A percentile compares a stretch with the other conserved stretches of the same genome.
These are phyloP conservation scores for Canna indica DNA, from an alignment of 176 grass and related monocot genomes.

Conservation along the genomic window DNA sequence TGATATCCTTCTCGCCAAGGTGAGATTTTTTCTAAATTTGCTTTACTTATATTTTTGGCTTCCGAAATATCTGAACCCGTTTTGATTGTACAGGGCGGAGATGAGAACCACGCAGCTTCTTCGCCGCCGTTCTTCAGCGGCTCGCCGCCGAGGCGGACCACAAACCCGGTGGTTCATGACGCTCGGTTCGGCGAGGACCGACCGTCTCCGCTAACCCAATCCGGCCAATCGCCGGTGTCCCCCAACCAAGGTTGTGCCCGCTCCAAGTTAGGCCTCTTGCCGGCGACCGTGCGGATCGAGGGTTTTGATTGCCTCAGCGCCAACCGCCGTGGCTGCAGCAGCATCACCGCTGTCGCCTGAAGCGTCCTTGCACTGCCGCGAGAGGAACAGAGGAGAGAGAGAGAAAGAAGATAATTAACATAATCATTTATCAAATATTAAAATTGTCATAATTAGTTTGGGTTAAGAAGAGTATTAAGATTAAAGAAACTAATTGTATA, in stretches of 20 bases:
- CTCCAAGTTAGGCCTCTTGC: slow-evolving; percentile 44
- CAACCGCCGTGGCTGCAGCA: slow-evolving; percentile 44
- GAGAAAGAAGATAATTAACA: not conserved
- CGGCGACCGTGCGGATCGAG: slow-evolving; percentile 68
- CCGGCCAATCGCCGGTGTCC: slow-evolving; percentile 17
- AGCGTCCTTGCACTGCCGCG: not conserved
- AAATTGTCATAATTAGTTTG: too few species aligned
- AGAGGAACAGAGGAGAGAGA: not conserved
- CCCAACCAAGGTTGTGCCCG: slow-evolving; percentile 36
- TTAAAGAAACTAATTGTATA: too few species aligned
- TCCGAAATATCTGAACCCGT: not conserved
- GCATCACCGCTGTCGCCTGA: slow-evolving; percentile 80
- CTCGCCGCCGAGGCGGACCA: slow-evolving; percentile 61
- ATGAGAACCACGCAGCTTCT: slow-evolving; percentile 31
- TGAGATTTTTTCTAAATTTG: not conserved
- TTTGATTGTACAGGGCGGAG: slow-evolving; percentile 36
- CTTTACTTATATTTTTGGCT: not conserved
- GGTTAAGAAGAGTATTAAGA: too few species aligned
- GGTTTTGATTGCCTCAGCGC: slow-evolving; percentile 95
- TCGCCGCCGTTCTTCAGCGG: slow-evolving; percentile 80
- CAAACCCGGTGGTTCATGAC: slow-evolving; percentile 86
- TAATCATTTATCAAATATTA: too few species aligned
- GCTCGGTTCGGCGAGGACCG: slow-evolving; percentile 57
- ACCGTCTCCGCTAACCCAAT: slow-evolving; percentile 6
- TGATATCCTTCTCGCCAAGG: slow-evolving; percentile 60